These are phyloP conservation scores for Phylloporus sp. DNA, from an alignment of 768 basidiomycete genomes.

Conservation along the genomic window DNA sequence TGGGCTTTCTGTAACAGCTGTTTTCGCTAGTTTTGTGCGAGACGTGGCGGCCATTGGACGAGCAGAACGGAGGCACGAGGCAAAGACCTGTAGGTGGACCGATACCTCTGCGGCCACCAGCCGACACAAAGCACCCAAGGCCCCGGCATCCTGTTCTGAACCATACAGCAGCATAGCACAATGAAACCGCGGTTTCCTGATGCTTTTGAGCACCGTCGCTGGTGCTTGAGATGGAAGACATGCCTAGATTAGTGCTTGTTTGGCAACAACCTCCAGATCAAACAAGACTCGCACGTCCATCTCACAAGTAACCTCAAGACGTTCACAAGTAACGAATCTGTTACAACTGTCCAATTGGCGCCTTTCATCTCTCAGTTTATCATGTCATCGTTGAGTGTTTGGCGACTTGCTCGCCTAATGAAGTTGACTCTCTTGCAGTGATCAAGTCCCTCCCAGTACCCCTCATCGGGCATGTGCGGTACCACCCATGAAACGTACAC, in stretches of 20 bases:
- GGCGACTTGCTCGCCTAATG: conserved; percentile 3
- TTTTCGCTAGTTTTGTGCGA: background rate
- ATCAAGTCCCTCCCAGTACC: conserved; percentile 22
- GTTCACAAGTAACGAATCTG: background rate
- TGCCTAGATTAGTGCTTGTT: conserved; percentile 19
- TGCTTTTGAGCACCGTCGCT: background rate
- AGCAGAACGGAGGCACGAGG: background rate
- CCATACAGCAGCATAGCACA: background rate
- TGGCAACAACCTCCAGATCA: conserved; percentile 24
- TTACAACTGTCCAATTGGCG: background rate
- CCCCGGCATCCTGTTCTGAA: background rate
- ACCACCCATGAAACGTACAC: conserved; percentile 34
- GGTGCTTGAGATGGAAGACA: background rate
- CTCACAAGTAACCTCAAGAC: background rate
- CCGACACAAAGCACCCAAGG: background rate
- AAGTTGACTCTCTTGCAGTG: conserved; percentile 22
- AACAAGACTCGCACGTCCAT: conserved; percentile 16
- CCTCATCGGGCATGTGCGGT: conserved; percentile 24
- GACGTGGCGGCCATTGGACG: background rate
- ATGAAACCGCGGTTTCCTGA: background rate
- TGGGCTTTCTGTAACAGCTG: background rate
- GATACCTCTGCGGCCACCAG: background rate
- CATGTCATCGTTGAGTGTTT: conserved; percentile 33
- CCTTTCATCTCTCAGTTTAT: background rate
- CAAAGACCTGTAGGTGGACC: background rate